Evolutionary conservation across 164 flowering plant genomes (phyloP).

Genomic region (Tetracentron sinense): DNA sequence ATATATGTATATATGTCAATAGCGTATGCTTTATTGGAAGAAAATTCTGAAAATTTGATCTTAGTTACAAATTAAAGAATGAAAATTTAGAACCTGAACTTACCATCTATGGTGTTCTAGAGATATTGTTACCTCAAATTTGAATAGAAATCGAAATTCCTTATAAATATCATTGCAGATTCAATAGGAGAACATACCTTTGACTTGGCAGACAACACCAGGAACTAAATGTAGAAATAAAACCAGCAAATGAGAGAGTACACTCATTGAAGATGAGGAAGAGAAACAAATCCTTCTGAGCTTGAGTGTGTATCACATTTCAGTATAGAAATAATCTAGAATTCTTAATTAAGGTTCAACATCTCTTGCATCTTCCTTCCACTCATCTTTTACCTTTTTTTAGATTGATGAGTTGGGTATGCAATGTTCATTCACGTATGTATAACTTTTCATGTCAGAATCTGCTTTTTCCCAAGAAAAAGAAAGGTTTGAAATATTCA

Average conservation of each 20-base stretch:
- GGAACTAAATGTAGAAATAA: conserved; percentile 37
- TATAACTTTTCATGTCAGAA: conserved; percentile 32
- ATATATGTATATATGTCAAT: no score
- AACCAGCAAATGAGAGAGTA: conserved; percentile 24
- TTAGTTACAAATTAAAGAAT: background rate
- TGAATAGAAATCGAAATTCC: background rate
- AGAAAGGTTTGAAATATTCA: conserved; percentile 7
- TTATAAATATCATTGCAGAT: background rate
- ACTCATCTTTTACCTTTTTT: conserved; percentile 21
- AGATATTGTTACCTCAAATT: background rate
- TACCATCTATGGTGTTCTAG: background rate
- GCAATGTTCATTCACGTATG: conserved; percentile 31
- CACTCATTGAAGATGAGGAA: conserved; percentile 43
- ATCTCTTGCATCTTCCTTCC: conserved; percentile 11
- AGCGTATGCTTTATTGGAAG: no score
- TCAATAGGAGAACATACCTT: conserved; percentile 44
- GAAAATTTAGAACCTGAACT: background rate
- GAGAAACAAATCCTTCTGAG: conserved; percentile 9
- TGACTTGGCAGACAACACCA: conserved; percentile 46
- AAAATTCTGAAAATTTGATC: conserved; percentile 1
- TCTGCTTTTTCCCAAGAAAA: conserved; percentile 28
- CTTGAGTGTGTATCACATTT: conserved; percentile 8
- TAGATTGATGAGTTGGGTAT: conserved; percentile 7
- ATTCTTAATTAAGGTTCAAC: conserved; percentile 4
- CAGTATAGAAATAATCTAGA: background rate